Evolutionary conservation across 345 rosid species (phyloP).

Genomic region (Cardamine chenopodiifolia): DNA sequence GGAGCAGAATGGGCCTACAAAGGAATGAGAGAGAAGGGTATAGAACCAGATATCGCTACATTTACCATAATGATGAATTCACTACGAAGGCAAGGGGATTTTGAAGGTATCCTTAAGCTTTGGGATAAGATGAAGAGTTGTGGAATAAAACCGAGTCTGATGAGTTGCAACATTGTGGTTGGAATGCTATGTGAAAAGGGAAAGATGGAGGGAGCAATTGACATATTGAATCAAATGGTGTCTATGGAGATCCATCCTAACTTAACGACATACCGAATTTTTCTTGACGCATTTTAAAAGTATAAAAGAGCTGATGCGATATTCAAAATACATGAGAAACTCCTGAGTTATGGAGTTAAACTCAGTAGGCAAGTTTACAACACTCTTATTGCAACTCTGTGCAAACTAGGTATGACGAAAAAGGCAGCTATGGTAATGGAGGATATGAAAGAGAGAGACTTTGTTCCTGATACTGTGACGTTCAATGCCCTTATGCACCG

Average conservation of each 20-base stretch:
- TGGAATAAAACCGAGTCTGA: constrained; percentile 59
- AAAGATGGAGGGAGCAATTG: constrained; percentile 55
- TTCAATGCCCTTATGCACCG: constrained; percentile 79
- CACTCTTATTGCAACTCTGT: constrained; percentile 61
- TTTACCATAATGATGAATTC: constrained; percentile 78
- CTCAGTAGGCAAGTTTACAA: constrained; percentile 61
- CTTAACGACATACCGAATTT: constrained; percentile 49
- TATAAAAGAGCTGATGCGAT: constrained; percentile 57
- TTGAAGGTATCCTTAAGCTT: constrained; percentile 56
- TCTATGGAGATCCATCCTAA: constrained; percentile 56
- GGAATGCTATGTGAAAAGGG: constrained; percentile 58
- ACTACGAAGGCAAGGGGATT: constrained; percentile 57
- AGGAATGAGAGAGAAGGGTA: constrained; percentile 68
- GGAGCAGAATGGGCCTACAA: constrained; percentile 56
- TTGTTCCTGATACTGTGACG: constrained; percentile 54
- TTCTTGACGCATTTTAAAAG: constrained; percentile 63
- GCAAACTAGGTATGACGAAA: constrained; percentile 79
- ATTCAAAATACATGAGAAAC: constrained; percentile 60
- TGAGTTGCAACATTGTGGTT: constrained; percentile 66
- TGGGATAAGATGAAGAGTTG: constrained; percentile 71
- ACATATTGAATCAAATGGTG: constrained; percentile 59
- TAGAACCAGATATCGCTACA: constrained; percentile 68
- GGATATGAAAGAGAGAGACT: constrained; percentile 60
- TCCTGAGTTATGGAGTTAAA: constrained; percentile 58
- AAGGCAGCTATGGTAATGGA: constrained; percentile 61